Conservation (phyloP, 2,329 filamentous ascomycete genomes). For the Lachnellula hyalina region DNA sequence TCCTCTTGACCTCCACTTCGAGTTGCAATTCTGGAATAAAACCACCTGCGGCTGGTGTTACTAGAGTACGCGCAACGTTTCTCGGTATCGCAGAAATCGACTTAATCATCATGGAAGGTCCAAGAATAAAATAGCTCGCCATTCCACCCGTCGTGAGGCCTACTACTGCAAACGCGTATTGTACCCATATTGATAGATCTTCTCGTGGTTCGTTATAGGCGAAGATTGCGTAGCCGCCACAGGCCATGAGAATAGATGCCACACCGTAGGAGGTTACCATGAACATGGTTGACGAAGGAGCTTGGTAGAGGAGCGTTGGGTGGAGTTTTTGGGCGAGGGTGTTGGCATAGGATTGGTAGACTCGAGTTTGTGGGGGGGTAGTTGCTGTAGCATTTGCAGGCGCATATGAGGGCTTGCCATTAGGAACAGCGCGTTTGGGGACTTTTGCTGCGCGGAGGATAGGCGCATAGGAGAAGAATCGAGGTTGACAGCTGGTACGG, state of each 20-base stretch:
- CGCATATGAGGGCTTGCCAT: neutral
- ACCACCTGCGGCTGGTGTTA: conserved; percentile 7
- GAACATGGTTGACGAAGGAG: conserved; percentile 59
- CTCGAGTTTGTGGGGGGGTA: conserved; percentile 2
- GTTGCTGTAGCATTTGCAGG: neutral
- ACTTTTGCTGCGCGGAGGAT: conserved; percentile 19
- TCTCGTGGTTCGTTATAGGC: conserved; percentile 45
- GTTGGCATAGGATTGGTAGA: conserved; percentile 45
- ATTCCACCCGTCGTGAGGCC: conserved; percentile 55
- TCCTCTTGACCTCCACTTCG: conserved; percentile 40
- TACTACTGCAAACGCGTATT: conserved; percentile 50
- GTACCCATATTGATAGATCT: conserved; percentile 51
- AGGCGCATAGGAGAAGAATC: conserved; percentile 19
- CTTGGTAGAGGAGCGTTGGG: conserved; percentile 58
- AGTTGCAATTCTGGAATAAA: conserved; percentile 37
- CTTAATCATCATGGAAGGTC: conserved; percentile 53
- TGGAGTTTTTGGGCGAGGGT: conserved; percentile 48
- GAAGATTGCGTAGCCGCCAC: conserved; percentile 46
- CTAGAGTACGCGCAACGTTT: conserved; percentile 8
- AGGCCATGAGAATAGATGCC: conserved; percentile 47
- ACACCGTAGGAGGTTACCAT: conserved; percentile 54
- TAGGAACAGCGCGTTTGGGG: conserved; percentile 3
- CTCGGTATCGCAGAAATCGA: conserved; percentile 27
- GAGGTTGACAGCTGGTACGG: conserved; percentile 10
- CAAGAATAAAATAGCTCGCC: conserved; percentile 54